Evolutionary conservation across 2,329 filamentous ascomycete genomes (phyloP), one percentile per base, ranked within the genome.

Genomic region (Exophiala sp.): DNA sequence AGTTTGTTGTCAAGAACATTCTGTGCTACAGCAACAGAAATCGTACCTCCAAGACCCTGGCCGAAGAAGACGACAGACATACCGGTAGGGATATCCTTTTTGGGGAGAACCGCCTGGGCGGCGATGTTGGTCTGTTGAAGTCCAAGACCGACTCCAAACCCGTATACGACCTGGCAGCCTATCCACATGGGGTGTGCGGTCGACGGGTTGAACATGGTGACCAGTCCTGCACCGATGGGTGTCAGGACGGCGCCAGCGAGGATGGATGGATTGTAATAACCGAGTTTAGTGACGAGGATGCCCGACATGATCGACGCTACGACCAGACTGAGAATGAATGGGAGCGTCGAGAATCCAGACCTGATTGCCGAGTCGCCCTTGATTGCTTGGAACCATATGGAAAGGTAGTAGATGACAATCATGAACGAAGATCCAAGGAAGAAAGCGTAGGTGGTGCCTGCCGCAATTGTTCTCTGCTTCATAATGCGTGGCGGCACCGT

Each of bases 401-500:
- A 55, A 8, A 65, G 21, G 38, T 52, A 64, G 47, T 64, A 66
- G 35, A 60, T 39, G 35, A 60, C 36, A 5, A 47, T 21, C 41
- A 52, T 47, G 42, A 57, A 44, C 16, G 42, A 42, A 16, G 47
- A 49, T 11, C 54, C 58, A 12, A 47, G 42, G 45, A 33, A 59
- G 38, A 64, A 55, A 10, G 75, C 74, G 56, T 73, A 76, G 24
- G 72, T 66, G 1, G 72, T 69, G 1, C 75, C 77, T 4, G 72
- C 74, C 5, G 78, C 65, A 57, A 85, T 75, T 11, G 75, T 80
- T 3, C 81, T 75, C n/a, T 70, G 59, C 11, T 11, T 43, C 54
- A 85, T 76, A 36, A 85, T 70, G 36, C 74, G 74, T 2, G 73
- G 68, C 1, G 83, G 82, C 21, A 85, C 71, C 0, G 80, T 82